These are phyloP conservation scores for Castanospermum australe DNA, from an alignment of 306 rosid species.

Conservation along the genomic window DNA sequence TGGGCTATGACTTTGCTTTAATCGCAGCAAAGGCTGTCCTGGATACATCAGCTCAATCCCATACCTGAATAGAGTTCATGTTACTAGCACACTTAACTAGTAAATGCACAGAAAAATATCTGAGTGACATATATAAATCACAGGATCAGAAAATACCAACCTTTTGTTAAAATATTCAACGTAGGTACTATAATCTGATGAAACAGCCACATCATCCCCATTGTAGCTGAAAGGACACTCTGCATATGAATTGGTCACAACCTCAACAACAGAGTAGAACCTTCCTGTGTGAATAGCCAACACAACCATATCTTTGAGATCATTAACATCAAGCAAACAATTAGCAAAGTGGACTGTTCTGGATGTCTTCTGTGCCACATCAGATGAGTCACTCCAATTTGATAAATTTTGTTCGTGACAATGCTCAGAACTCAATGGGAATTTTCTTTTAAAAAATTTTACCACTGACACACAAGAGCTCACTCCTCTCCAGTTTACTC, in stretches of 20 bases:
- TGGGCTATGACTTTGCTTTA: slow-evolving; percentile 80
- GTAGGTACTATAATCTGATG: slow-evolving; percentile 40
- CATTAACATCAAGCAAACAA: slow-evolving; percentile 37
- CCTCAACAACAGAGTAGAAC: slow-evolving; percentile 55
- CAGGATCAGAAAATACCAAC: slow-evolving; percentile 39
- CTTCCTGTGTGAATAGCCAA: slow-evolving; percentile 73
- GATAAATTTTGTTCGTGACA: slow-evolving; percentile 22
- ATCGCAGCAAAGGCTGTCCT: slow-evolving; percentile 61
- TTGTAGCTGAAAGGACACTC: slow-evolving; percentile 51
- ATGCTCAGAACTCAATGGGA: slow-evolving; percentile 29
- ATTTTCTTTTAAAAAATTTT: slow-evolving; percentile 36
- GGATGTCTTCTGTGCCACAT: slow-evolving; percentile 24
- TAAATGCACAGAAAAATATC: background rate
- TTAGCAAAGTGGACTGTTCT: slow-evolving; percentile 44
- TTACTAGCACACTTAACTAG: background rate
- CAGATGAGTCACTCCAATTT: slow-evolving; percentile 17
- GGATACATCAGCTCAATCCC: slow-evolving; percentile 54
- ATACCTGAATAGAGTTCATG: slow-evolving; percentile 43
- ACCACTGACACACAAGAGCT: slow-evolving; percentile 51
- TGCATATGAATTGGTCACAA: slow-evolving; percentile 46
- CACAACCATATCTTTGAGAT: slow-evolving; percentile 53
- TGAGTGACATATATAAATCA: background rate
- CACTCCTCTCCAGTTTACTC: slow-evolving; percentile 57
- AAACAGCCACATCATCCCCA: slow-evolving; percentile 20
- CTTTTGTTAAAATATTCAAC: slow-evolving; percentile 53